Evolutionary conservation across 164 flowering plant genomes (phyloP).

Genomic region (Taxillus chinensis): DNA sequence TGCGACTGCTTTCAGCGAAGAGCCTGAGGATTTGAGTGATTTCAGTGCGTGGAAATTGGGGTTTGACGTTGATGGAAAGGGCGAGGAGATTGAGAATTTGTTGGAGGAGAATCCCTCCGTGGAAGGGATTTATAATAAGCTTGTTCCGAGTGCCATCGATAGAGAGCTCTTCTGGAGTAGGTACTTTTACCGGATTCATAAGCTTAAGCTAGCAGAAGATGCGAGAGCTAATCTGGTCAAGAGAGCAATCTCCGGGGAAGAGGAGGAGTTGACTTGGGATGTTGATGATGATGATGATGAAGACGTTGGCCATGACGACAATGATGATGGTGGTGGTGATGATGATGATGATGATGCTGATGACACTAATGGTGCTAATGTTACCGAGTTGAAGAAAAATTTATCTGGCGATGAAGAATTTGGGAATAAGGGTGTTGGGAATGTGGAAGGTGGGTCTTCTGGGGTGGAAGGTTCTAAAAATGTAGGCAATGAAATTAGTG

Average conservation of each 20-base stretch:
- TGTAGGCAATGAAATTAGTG: background rate
- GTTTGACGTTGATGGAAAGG: background rate
- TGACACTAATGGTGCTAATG: background rate
- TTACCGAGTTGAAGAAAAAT: background rate
- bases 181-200: conserved; percentile 1
- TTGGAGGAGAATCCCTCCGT: background rate
- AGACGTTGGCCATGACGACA: no score
- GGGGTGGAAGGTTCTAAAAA: background rate
- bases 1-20: conserved; percentile 8
- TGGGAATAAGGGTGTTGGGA: background rate
- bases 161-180: background rate
- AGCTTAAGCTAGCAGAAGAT: background rate
- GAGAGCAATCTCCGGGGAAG: background rate
- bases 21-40: conserved; percentile 1
- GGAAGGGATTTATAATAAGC: conserved; percentile 1
- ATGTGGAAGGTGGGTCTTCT: no score
- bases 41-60: conserved; percentile 1
- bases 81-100: background rate
- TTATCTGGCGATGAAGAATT: background rate
- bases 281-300: conserved; percentile 3
- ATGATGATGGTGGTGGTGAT: background rate
- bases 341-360: background rate
- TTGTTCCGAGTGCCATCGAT: background rate
- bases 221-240: conserved; percentile 2
- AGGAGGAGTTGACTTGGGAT: background rate